Evolutionary conservation across 2,329 filamentous ascomycete genomes (phyloP), one percentile per base, ranked within the genome.

Genomic region (Diaporthe nobilis): DNA sequence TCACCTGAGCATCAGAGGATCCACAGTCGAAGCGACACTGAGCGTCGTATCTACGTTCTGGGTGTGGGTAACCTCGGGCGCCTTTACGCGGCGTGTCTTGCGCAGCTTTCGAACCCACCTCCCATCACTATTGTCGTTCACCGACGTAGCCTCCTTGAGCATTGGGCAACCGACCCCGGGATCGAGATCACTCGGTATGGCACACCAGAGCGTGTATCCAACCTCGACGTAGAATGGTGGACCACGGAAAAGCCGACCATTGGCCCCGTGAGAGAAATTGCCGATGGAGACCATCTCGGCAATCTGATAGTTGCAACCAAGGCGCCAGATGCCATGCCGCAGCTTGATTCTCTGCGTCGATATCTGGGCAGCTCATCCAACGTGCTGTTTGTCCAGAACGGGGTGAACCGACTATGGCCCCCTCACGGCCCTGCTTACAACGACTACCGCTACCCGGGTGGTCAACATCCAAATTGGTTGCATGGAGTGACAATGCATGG

Each of bases 341-440:
- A 94, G 55, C 84, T 88, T 7, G 87, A 88, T 71, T 82, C 86
- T 25, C 84, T 98, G 20, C 86, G 90, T 9, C 84, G 90, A 1
- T 90, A 98, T 71, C 88, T 92, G 3, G 88, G 91, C 77, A 83
- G 85, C 4, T 83, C 88, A 4, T 94, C 92, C n/a, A 94, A 94
- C 0, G 90, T 98, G n/a, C 88, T 93, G 17, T 94, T 98, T 80
- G 86, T 95, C 34, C 96, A 98, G 80, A 98, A 98, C 80, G 96
- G 96, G 63, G 94, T 98, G 91, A 95, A 94, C 44, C 88, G 86
- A 78, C 82, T 90, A 22, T 91, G 89, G 89, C 89, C 89, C 34
- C 89, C 89, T 10, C 81, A 87, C 68, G 88, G 89, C 3, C 78
- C 79, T 5, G 75, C 81, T 1, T 91, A 90, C 80, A 82, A 83